Conservation (phyloP, 176 grass and related monocot species). For the Bothriochloa decipiens region DNA sequence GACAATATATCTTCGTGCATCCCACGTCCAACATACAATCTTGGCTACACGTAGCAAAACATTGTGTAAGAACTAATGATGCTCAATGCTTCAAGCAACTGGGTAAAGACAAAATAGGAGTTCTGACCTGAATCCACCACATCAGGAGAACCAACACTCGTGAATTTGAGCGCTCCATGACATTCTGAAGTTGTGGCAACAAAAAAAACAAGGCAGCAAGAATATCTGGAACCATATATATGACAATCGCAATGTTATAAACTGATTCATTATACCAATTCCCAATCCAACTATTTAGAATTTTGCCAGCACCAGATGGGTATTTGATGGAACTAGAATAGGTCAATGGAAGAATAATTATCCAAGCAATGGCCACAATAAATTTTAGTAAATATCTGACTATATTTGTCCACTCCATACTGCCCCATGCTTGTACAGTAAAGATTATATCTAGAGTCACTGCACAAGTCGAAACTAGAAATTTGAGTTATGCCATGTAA, state of each 20-base stretch:
- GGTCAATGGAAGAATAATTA: constrained; percentile 69
- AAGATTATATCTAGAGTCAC: constrained; percentile 69
- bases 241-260: constrained; percentile 58
- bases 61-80: constrained; percentile 37
- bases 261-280: constrained; percentile 66
- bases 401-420: constrained; percentile 64
- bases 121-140: constrained; percentile 80
- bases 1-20: constrained; percentile 77
- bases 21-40: constrained; percentile 72
- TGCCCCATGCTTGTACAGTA: constrained; percentile 74
- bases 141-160: constrained; percentile 58
- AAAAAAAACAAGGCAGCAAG: constrained; percentile 70
- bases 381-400: constrained; percentile 71
- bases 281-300: constrained; percentile 60
- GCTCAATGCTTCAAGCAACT: constrained; percentile 23
- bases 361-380: constrained; percentile 63
- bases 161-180: constrained; percentile 59
- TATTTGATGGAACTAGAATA: constrained; percentile 64
- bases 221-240: constrained; percentile 71
- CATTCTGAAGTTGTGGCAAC: constrained; percentile 66
- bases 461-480: constrained; percentile 39
- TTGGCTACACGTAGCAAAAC: constrained; percentile 54
- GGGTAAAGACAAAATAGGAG: constrained; percentile 33
- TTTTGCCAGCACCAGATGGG: constrained; percentile 62
- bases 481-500: constrained; percentile 28